Conservation (phyloP, 1,284 basidiomycete species). For the Phlebopus sp. region DNA sequence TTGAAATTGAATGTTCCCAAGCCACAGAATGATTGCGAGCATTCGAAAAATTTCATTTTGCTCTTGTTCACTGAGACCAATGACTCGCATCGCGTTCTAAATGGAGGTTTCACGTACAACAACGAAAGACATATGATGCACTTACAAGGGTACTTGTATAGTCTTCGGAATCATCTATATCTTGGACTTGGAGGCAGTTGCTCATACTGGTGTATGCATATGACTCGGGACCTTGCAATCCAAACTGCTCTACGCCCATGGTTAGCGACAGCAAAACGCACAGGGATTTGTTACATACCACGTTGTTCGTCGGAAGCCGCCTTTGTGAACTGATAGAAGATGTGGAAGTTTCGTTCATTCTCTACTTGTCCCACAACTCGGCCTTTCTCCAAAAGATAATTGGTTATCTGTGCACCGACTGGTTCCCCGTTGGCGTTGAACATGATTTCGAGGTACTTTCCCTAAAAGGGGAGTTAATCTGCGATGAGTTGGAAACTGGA, state of each 20-base stretch:
- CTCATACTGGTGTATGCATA: conserved; percentile 94
- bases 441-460: conserved; percentile 99
- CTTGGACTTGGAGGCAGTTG: conserved; percentile 88
- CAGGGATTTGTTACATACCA: conserved; percentile 43
- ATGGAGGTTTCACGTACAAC: conserved; percentile 17
- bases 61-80: conserved; percentile 83
- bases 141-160: conserved; percentile 85
- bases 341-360: conserved; percentile 97
- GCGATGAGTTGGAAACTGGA: conserved; percentile 1
- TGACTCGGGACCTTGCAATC: conserved; percentile 94
- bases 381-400: conserved; percentile 96
- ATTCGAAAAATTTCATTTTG: conserved; percentile 93
- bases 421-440: conserved; percentile 93
- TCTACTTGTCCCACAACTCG: conserved; percentile 97
- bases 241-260: conserved; percentile 76
- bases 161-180: conserved; percentile 89
- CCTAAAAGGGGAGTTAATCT: conserved; percentile 46
- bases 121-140: not conserved
- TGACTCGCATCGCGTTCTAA: conserved; percentile 90
- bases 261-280: conserved; percentile 14
- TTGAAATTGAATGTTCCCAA: conserved; percentile 91
- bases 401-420: conserved; percentile 97
- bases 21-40: conserved; percentile 92
- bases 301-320: conserved; percentile 87
- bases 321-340: conserved; percentile 99